Evolutionary conservation across 768 basidiomycete genomes (phyloP).

Genomic region (Rhizopogon vesiculosus): DNA sequence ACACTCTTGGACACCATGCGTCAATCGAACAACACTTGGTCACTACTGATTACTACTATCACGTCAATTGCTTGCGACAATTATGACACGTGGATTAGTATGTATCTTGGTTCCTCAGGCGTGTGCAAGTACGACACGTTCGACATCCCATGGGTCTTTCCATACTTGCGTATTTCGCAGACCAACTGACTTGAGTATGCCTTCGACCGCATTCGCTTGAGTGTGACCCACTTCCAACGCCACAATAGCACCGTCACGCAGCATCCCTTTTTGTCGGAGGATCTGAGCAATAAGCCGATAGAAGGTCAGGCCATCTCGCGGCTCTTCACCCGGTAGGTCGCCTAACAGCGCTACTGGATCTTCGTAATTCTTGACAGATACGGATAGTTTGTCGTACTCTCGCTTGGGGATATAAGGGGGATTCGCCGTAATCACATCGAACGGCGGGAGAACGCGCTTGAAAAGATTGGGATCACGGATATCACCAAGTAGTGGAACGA

Average conservation of each 20-base stretch:
- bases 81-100: background rate
- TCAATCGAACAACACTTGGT: background rate
- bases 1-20: background rate
- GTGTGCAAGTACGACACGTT: conserved; percentile 64
- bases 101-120: conserved; percentile 20
- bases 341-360: conserved; percentile 80
- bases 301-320: conserved; percentile 53
- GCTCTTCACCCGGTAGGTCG: conserved; percentile 41
- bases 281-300: conserved; percentile 70
- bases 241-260: conserved; percentile 49
- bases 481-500: conserved; percentile 39
- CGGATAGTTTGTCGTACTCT: conserved; percentile 59
- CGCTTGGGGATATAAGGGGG: conserved; percentile 77
- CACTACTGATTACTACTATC: background rate
- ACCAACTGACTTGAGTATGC: conserved; percentile 49
- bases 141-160: conserved; percentile 75
- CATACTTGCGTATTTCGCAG: conserved; percentile 59
- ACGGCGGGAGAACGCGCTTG: conserved; percentile 38
- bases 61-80: background rate
- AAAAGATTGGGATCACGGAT: conserved; percentile 30
- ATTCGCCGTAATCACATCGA: conserved; percentile 80
- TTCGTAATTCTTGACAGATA: conserved; percentile 75
- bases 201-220: conserved; percentile 61
- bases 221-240: conserved; percentile 78
- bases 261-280: conserved; percentile 44